phyloP scores from a whole-genome alignment of 164 flowering plant genomes.

The Santalum album region DNA sequence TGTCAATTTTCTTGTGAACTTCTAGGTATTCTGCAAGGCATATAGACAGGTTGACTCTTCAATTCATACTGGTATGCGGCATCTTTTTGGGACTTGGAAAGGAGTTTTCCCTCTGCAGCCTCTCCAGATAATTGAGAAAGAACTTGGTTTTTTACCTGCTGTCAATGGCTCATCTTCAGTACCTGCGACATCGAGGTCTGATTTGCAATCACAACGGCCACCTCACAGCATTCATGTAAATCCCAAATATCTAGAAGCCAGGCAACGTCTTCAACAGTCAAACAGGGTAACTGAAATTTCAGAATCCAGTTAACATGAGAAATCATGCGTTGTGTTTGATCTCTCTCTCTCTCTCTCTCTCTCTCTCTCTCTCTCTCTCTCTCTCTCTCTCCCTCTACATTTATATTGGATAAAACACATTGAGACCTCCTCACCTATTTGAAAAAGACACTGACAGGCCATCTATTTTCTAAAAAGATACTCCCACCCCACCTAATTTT shows the following conservation, averaged over 20 bases:
- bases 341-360: too few species aligned
- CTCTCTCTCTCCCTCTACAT: too few species aligned
- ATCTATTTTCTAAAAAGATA: too few species aligned
- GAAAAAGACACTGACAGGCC: too few species aligned
- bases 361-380: too few species aligned
- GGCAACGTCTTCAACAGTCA: conserved; percentile 87
- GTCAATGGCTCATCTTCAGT: conserved; percentile 58
- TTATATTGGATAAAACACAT: too few species aligned
- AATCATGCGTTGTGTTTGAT: too few species aligned
- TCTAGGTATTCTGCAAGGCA: conserved; percentile 93
- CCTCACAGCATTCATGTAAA: conserved; percentile 96
- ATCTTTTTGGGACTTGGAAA: conserved; percentile 98
- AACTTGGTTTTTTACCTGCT: conserved; percentile 58
- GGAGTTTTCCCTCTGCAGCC: conserved; percentile 73
- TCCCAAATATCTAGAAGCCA: conserved; percentile 85
- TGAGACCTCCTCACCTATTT: too few species aligned
- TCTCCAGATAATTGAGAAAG: conserved; percentile 83
- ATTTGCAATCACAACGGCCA: conserved; percentile 59
- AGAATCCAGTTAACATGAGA: not conserved
- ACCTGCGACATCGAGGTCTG: conserved; percentile 42
- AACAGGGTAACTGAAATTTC: conserved; percentile 37
- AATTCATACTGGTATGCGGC: conserved; percentile 71
- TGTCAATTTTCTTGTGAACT: conserved; percentile 4
- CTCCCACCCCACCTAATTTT: too few species aligned
- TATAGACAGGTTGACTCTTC: conserved; percentile 78